Evolutionary conservation across 495 filamentous ascomycete genomes (phyloP).

Genomic region (Corynascus novoguineensis): DNA sequence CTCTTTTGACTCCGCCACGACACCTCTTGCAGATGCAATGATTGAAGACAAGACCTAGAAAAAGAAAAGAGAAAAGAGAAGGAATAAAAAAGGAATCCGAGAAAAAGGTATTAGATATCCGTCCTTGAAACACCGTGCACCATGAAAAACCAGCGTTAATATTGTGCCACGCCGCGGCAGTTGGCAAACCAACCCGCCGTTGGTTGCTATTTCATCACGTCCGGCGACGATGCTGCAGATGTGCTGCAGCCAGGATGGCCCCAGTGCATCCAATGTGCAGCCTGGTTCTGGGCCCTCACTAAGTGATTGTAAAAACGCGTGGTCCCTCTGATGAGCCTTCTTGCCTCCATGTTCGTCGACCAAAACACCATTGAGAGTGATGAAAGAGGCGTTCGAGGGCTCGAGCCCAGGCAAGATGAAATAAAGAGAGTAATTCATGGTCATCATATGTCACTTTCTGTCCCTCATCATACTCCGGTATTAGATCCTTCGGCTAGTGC

Average conservation of each 20-base stretch:
- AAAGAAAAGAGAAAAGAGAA: background rate
- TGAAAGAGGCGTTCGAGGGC: background rate
- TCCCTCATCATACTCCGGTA: background rate
- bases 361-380: background rate
- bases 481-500: conserved; percentile 8
- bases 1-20: background rate
- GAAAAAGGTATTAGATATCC: too few relatives aligned
- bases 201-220: background rate
- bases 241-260: background rate
- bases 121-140: conserved; percentile 16
- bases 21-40: conserved; percentile 5
- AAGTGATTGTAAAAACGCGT: background rate
- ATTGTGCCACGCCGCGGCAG: too few relatives aligned
- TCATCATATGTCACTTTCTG: background rate
- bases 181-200: background rate
- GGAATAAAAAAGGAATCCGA: background rate
- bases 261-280: conserved; percentile 3
- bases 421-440: too few relatives aligned
- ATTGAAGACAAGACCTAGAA: background rate
- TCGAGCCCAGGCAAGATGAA: background rate
- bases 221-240: background rate
- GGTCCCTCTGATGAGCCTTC: background rate
- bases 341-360: background rate
- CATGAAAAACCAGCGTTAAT: too few relatives aligned
- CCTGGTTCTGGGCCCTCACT: conserved; percentile 8